phyloP scores from a whole-genome alignment of 2,329 filamentous ascomycete genomes.

The Arthrobotrys musiformis region DNA sequence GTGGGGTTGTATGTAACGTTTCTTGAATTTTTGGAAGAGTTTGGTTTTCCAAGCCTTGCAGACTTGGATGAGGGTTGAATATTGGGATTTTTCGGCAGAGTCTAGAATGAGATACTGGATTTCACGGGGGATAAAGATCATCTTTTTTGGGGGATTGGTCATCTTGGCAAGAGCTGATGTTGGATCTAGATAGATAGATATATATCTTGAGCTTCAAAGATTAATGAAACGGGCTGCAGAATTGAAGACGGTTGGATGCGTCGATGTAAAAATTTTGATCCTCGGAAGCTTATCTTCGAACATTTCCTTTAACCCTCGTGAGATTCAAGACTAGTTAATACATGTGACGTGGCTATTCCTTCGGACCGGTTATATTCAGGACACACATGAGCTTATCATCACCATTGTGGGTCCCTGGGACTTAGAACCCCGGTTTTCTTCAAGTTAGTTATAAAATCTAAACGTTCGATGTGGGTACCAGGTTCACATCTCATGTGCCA shows the following conservation, averaged over 20 bases:
- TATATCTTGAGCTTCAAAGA: not conserved
- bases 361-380: slow-evolving; percentile 6
- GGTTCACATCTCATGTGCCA: not conserved
- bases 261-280: not conserved
- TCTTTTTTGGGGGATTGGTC: not conserved
- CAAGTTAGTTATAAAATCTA: slow-evolving; percentile 6
- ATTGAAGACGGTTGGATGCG: too few relatives aligned
- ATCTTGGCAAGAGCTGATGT: not conserved
- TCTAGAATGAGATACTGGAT: slow-evolving; percentile 26
- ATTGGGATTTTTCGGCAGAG: slow-evolving; percentile 7
- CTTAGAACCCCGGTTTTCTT: not conserved
- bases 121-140: slow-evolving; percentile 4
- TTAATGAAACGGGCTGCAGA: not conserved
- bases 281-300: not conserved
- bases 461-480: too few relatives aligned
- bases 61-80: slow-evolving; percentile 10
- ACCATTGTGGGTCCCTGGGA: slow-evolving; percentile 1
- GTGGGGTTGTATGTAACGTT: slow-evolving; percentile 1
- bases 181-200: not conserved
- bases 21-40: slow-evolving; percentile 1
- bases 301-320: not conserved
- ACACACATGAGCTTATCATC: not conserved
- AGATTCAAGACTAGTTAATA: not conserved
- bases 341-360: slow-evolving; percentile 1
- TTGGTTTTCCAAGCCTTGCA: slow-evolving; percentile 23